A percentile compares a stretch with the other conserved stretches of the same genome.
Conservation (phyloP, 495 filamentous ascomycete genomes). For the Diplogelasinospora grovesii region DNA sequence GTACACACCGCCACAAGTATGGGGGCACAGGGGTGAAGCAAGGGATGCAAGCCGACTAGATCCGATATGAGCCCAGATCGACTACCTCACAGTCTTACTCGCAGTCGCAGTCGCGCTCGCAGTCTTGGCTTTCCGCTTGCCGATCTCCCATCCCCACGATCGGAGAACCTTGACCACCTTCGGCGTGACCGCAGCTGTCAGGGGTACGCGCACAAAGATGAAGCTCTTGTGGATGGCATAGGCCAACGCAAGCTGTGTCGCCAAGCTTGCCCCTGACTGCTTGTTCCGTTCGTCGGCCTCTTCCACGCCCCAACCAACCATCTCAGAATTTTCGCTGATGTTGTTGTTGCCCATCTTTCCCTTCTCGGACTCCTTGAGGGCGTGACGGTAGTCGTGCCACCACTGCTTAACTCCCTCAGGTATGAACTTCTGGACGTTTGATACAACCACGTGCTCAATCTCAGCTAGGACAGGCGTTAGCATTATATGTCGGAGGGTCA, state of each 20-base stretch:
- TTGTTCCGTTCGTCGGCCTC: constrained; percentile 43
- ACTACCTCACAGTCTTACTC: no score
- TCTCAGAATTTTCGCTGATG: constrained; percentile 30
- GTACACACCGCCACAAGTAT: no score
- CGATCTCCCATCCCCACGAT: constrained; percentile 68
- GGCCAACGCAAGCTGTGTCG: constrained; percentile 83
- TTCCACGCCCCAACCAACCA: constrained; percentile 46
- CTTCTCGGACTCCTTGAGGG: constrained; percentile 26
- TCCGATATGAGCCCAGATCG: no score
- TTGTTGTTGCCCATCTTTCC: constrained; percentile 21
- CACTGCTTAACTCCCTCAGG: constrained; percentile 40
- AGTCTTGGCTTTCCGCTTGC: constrained; percentile 31
- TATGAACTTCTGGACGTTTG: constrained; percentile 41
- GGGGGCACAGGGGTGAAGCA: not conserved
- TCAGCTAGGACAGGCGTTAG: constrained; percentile 32
- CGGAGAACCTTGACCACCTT: constrained; percentile 84
- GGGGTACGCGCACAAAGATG: constrained; percentile 86
- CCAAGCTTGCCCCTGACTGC: constrained; percentile 45
- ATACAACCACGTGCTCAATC: constrained; percentile 45
- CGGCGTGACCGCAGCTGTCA: constrained; percentile 83
- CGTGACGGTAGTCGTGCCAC: constrained; percentile 35
- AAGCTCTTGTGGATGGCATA: constrained; percentile 98
- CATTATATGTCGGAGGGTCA: not conserved
- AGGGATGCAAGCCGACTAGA: no score
- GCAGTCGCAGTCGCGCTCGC: not conserved